A percentile compares a stretch with the other conserved stretches of the same genome.
These are phyloP conservation scores for Erigeron canadensis DNA, from an alignment of 129 eudicot species.

Conservation along the genomic window DNA sequence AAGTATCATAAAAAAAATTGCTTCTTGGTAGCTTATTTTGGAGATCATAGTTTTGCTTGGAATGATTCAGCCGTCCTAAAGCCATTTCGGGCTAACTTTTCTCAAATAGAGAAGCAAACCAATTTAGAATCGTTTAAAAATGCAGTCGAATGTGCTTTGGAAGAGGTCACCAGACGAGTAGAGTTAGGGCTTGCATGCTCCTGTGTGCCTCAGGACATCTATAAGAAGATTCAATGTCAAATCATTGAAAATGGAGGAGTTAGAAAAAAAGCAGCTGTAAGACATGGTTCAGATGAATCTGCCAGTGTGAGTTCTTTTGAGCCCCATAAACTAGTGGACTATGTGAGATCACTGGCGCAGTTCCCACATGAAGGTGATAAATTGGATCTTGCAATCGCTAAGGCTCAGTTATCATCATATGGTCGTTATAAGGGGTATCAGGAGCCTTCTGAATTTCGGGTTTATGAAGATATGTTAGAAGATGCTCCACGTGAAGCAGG, in stretches of 20 bases:
- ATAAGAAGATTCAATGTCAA: constrained; percentile 51
- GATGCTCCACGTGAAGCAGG: constrained; percentile 26
- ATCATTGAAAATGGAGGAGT: constrained; percentile 69
- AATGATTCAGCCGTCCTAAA: constrained; percentile 58
- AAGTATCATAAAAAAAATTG: constrained; percentile 67
- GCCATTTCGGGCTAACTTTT: constrained; percentile 66
- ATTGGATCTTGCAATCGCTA: constrained; percentile 57
- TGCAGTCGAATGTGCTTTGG: constrained; percentile 73
- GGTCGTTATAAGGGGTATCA: constrained; percentile 54
- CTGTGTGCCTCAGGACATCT: constrained; percentile 54
- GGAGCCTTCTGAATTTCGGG: constrained; percentile 42
- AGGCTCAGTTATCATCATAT: constrained; percentile 66
- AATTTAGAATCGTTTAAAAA: constrained; percentile 59
- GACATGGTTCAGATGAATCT: constrained; percentile 56
- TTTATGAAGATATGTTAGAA: constrained; percentile 50
- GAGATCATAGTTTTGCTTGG: constrained; percentile 91
- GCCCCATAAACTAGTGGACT: constrained; percentile 62
- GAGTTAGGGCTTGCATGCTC: constrained; percentile 80
- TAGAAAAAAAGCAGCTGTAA: constrained; percentile 50
- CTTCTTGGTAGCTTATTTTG: constrained; percentile 89
- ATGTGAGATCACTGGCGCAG: constrained; percentile 51
- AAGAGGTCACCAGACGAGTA: constrained; percentile 75
- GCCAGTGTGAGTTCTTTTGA: constrained; percentile 49
- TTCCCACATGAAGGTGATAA: constrained; percentile 44
- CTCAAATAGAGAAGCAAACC: constrained; percentile 65